Evolutionary conservation across 768 basidiomycete genomes (phyloP).

Genomic region (Rhodotorula graminis): DNA sequence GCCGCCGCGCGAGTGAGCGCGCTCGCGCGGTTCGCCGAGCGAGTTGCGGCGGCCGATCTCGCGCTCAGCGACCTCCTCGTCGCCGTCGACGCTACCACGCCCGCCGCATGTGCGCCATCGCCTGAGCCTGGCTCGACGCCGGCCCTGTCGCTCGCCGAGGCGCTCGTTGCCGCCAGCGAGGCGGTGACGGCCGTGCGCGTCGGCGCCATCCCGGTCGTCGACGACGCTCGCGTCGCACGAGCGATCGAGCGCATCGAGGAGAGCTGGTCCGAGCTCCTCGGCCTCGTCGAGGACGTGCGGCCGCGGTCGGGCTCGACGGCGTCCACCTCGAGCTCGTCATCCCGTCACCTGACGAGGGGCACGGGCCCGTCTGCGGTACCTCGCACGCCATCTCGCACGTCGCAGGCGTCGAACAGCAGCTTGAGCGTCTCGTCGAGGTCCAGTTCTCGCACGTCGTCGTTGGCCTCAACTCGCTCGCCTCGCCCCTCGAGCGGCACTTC

Average conservation of each 20-base stretch:
- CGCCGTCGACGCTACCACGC: conserved; percentile 66
- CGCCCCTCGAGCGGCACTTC: not conserved
- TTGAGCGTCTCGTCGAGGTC: conserved; percentile 58
- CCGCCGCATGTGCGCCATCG: conserved; percentile 54
- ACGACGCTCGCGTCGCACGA: conserved; percentile 59
- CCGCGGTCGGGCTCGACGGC: not conserved
- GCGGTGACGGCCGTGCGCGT: conserved; percentile 54
- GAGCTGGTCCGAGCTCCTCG: conserved; percentile 73
- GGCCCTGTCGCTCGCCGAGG: conserved; percentile 56
- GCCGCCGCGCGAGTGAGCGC: conserved; percentile 51
- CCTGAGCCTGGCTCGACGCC: conserved; percentile 53
- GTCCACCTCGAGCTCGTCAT: conserved; percentile 43
- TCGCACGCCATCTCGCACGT: conserved; percentile 53
- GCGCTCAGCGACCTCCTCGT: conserved; percentile 77
- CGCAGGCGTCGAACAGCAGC: conserved; percentile 50
- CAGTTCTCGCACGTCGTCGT: conserved; percentile 63
- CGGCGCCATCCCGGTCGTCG: conserved; percentile 51
- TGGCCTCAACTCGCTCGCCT: conserved; percentile 32
- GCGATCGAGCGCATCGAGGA: conserved; percentile 68
- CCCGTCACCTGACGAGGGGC: not conserved
- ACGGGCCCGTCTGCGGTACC: conserved; percentile 48
- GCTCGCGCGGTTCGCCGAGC: conserved; percentile 57
- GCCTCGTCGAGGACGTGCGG: conserved; percentile 4
- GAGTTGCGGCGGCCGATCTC: conserved; percentile 61
- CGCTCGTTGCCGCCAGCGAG: conserved; percentile 62